phyloP scores from a whole-genome alignment of 2,329 filamentous ascomycete species.

The Fusarium globosum region DNA sequence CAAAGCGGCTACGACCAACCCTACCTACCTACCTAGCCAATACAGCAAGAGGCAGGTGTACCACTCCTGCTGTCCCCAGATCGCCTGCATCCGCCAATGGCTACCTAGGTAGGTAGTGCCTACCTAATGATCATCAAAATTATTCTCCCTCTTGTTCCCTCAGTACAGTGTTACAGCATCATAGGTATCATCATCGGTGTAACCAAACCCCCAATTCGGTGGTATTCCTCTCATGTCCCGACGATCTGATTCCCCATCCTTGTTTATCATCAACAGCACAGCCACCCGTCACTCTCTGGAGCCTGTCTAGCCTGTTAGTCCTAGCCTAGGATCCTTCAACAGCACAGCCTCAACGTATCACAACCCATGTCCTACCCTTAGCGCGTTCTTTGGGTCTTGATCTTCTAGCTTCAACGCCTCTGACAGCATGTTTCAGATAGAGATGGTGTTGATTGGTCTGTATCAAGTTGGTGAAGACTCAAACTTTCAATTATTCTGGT shows the following conservation, averaged over 20 bases:
- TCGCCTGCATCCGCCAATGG: background rate
- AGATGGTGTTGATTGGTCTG: background rate
- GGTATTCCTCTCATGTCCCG: background rate
- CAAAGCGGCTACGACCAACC: conserved; percentile 23
- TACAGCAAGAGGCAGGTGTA: background rate
- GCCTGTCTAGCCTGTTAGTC: background rate
- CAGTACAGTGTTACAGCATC: background rate
- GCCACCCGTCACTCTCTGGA: conserved; percentile 20
- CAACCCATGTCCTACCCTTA: conserved; percentile 26
- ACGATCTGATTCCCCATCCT: conserved; percentile 5
- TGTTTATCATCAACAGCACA: conserved; percentile 25
- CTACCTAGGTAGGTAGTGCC: too few species aligned
- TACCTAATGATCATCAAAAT: background rate
- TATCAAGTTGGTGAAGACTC: background rate
- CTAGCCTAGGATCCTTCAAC: conserved; percentile 4
- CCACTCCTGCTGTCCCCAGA: background rate
- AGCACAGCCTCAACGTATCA: conserved; percentile 30
- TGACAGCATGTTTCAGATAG: conserved; percentile 24
- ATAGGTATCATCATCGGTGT: conserved; percentile 1
- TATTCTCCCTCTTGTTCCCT: background rate
- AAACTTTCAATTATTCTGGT: background rate
- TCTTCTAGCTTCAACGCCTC: background rate
- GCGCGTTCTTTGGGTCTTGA: background rate
- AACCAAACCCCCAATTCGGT: background rate
- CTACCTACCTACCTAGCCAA: background rate